Evolutionary conservation across 2,329 filamentous ascomycete species (phyloP), one percentile per base, ranked within the genome.

Genomic region (Dactylellina leptospora): DNA sequence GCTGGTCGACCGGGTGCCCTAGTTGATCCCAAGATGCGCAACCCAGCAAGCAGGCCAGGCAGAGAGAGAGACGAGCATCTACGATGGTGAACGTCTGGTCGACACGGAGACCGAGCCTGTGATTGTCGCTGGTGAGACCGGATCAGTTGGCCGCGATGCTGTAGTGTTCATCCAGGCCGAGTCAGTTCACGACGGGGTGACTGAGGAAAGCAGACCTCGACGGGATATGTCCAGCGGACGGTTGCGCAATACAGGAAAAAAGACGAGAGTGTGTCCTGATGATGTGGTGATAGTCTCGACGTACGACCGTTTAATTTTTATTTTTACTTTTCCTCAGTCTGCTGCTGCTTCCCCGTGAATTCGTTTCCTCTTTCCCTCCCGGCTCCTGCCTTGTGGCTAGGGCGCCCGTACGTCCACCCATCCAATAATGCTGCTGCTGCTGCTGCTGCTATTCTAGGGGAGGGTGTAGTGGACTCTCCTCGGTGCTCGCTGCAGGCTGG

Each of bases 11-110:
- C 40, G 62, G 64, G 64, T 55, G 56, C 56, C 64, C 64, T 30
- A 70, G 64, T 55, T 61, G 38, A 61, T 56, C 45, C 64, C 56
- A 70, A 61, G 64, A 70, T 44, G 61, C 47, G 42, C 58, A 62
- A 62, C 58, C 58, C 47, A 62, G 47, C 25, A 42, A 36, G 27
- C 10, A 44, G 30, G 33, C 40, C 44, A 33, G 36, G 18, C 40
- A 45, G 40, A 20, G n/a, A 22, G 40, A 20, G n/a, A 45, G 40
- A 20, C 40, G 20, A 18, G 4, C 40, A n/a, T n/a, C n/a, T n/a
- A n/a, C n/a, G n/a, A n/a, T n/a, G n/a, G n/a, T n/a, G n/a, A n/a
- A n/a, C n/a, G 40, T 3, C 22, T 13, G 13, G 30, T 33, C 30
- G 30, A 18, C 11, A 45, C 4, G 22, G 10, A 30, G 10, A 6